A percentile compares a stretch with the other conserved stretches of the same genome.
phyloP scores from a whole-genome alignment of 2,329 filamentous ascomycete genomes.

The Fusarium scirpi region DNA sequence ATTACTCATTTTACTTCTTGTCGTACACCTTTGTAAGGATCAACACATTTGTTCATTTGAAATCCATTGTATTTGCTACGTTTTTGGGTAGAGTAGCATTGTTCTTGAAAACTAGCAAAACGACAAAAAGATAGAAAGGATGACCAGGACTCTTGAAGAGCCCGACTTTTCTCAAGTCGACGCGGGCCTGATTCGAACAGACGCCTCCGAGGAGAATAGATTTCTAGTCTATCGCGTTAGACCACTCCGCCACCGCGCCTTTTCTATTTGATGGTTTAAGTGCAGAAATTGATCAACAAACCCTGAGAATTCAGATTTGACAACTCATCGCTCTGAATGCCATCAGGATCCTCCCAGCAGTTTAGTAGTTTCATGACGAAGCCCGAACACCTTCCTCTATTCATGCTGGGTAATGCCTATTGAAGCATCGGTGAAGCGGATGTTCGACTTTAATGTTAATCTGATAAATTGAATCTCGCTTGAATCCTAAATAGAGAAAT shows the following conservation, averaged over 20 bases:
- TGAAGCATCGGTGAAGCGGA: neutral
- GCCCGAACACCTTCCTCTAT: neutral
- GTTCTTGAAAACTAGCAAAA: neutral
- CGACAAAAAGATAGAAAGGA: slow-evolving; percentile 7
- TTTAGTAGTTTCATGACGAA: neutral
- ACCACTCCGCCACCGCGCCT: slow-evolving; percentile 51
- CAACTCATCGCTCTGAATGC: neutral
- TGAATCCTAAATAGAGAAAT: neutral
- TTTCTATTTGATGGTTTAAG: neutral
- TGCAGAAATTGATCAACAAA: neutral
- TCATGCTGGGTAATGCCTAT: neutral
- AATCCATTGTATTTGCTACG: neutral
- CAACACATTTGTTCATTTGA: neutral
- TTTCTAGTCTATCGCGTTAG: slow-evolving; percentile 52
- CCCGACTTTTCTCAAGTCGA: slow-evolving; percentile 21
- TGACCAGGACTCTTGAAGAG: neutral
- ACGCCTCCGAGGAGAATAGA: slow-evolving; percentile 51
- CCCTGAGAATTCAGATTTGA: fast-evolving
- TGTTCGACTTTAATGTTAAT: neutral
- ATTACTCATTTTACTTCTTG: neutral
- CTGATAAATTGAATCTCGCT: neutral
- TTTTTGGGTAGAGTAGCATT: neutral
- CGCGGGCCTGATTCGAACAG: slow-evolving; percentile 52
- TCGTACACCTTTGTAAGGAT: neutral
- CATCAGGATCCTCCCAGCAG: neutral